Percentiles rank a stretch among this genome's conserved stretches.
Evolutionary conservation across 352 stramenopile species (phyloP).

Genomic region (Pythium sukuiense): DNA sequence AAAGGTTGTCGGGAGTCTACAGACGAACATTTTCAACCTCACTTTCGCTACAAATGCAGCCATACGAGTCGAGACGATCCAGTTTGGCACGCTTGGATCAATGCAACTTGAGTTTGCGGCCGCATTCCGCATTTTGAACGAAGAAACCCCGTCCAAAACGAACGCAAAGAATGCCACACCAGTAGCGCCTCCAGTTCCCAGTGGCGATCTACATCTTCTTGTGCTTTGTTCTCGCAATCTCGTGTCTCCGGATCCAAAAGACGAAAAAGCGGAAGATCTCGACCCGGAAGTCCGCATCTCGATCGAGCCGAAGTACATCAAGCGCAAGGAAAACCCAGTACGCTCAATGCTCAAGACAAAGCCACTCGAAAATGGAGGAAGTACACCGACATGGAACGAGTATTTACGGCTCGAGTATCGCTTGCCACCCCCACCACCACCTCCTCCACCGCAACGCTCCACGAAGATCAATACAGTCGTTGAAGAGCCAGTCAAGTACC

Average conservation of each 20-base stretch:
- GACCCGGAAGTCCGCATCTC: conserved; percentile 50
- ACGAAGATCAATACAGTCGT: neutral
- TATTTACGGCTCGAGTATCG: conserved; percentile 52
- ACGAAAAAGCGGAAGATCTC: conserved; percentile 35
- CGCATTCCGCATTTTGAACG: conserved; percentile 19
- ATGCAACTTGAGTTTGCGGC: conserved; percentile 34
- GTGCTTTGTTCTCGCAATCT: conserved; percentile 39
- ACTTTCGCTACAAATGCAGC: conserved; percentile 12
- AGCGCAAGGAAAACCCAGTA: conserved; percentile 49
- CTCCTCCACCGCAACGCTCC: conserved; percentile 1
- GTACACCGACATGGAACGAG: conserved; percentile 47
- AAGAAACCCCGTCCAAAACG: neutral
- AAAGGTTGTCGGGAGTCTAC: conserved; percentile 31
- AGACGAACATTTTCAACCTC: conserved; percentile 28
- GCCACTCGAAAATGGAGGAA: conserved; percentile 42
- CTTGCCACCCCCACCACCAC: conserved; percentile 19
- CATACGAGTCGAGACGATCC: conserved; percentile 16
- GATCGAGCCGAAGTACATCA: conserved; percentile 51
- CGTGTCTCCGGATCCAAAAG: conserved; percentile 31
- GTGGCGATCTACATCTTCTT: conserved; percentile 45
- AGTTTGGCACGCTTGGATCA: conserved; percentile 28
- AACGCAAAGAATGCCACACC: conserved; percentile 7
- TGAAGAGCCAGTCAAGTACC: conserved; percentile 17
- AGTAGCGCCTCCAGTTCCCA: conserved; percentile 24
- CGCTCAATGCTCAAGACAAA: conserved; percentile 53